Evolutionary conservation across 805 yeast genomes (phyloP), one percentile per base, ranked within the genome.

Genomic region (Pichia gijzeniarum): DNA sequence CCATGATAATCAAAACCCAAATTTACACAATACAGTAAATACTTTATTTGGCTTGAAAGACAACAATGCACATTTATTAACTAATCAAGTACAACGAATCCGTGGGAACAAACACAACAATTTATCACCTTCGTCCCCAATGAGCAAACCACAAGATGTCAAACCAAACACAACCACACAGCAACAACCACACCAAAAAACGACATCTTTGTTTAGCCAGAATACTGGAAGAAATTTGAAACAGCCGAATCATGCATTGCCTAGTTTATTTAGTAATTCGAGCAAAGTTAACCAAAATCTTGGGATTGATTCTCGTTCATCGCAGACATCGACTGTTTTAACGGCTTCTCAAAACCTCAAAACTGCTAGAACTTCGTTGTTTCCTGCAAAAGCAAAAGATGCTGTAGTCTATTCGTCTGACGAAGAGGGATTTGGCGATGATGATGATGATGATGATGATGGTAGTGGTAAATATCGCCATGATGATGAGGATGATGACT

Each of bases 401-500:
- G 31, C n/a, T 8, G 28, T 22, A 5, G 44, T 17, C 3, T 40
- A 39, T 30, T 35, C 43, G 3, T 39, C 39, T 1, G 17, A 36
- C 4, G 37, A 35, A 19, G 38, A 44, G 5, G 27, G 22, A 12
- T 25, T 38, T 39, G 19, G 20, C 27, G 61, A 64, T 17, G 70
- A 68, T 32, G 71, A 64, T 46, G 57, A 56, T 2, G 38, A 25
- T 10, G 27, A 45, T 48, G 40, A 37, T 21, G 40, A 43, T 10
- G 28, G n/a, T n/a, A n/a, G n/a, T n/a, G n/a, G n/a, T n/a, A n/a
- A n/a, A n/a, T n/a, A n/a, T n/a, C n/a, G n/a, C n/a, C n/a, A 25
- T 25, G 28, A 25, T 10, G 28, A 10, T 2, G 38, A 30, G 14
- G 38, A 43, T n/a, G 39, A 43, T 12, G 38, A 40, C 18, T 33